Evolutionary conservation across 2,329 filamentous ascomycete genomes (phyloP).

Genomic region (Pseudovirgaria hyperparasitica): DNA sequence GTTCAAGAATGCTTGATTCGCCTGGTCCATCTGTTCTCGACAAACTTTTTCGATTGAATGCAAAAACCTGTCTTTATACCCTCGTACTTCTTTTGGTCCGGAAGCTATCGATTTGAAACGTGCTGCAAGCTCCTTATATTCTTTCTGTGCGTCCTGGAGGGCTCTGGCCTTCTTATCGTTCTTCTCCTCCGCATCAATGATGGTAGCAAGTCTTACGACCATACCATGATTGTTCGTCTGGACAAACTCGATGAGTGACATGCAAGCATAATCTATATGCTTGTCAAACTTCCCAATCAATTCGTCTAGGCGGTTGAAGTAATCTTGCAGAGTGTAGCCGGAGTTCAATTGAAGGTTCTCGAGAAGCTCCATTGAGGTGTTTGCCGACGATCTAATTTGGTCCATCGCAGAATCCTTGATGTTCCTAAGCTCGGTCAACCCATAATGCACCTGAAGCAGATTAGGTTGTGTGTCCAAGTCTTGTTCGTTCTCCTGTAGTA

Average conservation of each 20-base stretch:
- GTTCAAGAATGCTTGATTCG: constrained; percentile 63
- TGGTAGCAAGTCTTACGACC: constrained; percentile 79
- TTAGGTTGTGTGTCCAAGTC: constrained; percentile 88
- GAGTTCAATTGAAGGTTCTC: constrained; percentile 50
- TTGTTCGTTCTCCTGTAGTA: constrained; percentile 72
- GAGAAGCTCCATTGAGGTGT: constrained; percentile 94
- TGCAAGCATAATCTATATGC: constrained; percentile 75
- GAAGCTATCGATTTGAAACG: constrained; percentile 93
- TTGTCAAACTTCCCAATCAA: constrained; percentile 93
- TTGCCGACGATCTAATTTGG: constrained; percentile 70
- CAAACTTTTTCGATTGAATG: constrained; percentile 64
- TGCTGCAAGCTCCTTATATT: constrained; percentile 87
- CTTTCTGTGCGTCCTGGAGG: constrained; percentile 84
- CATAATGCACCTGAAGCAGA: constrained; percentile 77
- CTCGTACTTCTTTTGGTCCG: constrained; percentile 79
- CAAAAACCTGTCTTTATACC: constrained; percentile 94
- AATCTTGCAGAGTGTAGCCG: constrained; percentile 70
- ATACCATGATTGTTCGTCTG: constrained; percentile 77
- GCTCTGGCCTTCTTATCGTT: constrained; percentile 86
- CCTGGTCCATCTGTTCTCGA: constrained; percentile 59
- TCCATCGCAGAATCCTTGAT: constrained; percentile 95
- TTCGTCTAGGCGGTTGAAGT: constrained; percentile 76
- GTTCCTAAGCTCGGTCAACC: constrained; percentile 80
- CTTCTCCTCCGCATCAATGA: constrained; percentile 93
- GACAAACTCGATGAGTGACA: constrained; percentile 81